Base-by-base conservation (phyloP, 164 flowering plant species). In the Macadamia tetraphylla region DNA sequence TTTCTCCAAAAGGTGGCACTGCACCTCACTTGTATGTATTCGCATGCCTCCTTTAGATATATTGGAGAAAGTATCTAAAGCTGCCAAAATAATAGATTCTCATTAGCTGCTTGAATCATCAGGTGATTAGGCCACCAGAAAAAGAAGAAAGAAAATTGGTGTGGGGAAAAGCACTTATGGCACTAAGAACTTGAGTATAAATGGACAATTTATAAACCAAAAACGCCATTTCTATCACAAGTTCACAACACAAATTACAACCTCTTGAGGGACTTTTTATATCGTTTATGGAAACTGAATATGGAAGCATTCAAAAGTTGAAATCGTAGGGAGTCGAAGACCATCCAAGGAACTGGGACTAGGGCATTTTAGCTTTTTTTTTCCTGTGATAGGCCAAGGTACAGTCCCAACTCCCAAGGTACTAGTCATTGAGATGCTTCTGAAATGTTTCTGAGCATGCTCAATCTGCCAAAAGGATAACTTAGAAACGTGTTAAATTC, bases 1-100 rank as follows among this genome's bases (percentile, higher is more conserved):
- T 79, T 77, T 82, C 81, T 84, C 85, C 86, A 92, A 77, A 30
- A 82, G 87, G 77, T 80, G 83, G 83, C 98, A 94, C 65, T 73
- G 83, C 76, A 86, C 98, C 75, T 60, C 65, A 66, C 66, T 78
- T 68, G 79, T 83, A 67, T 77, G 79, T 78, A 67, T 80, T 68
- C 75, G 69, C 1, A 72, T 60, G 66, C 69, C 82, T 67, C 74
- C 81, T 71, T 79, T 60, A 69, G 94, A 82, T 49, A 66, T 82
- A 80, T 89, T 85, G 11, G 79, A 67, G 40, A 81, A 52, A 55
- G 79, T 60, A 65, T 61, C 67, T 43, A 82, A 63, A 60, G 68
- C 94, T 89, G 85, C 81, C 84, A 71, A 42, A 79, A 51, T 5
- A 71, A 35, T 73, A 51, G 35, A 2, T 46, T 9, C 30, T 18